These are phyloP conservation scores for Ophiocordyceps camponoti-leonardi DNA, from an alignment of 2,329 filamentous ascomycete species.

Conservation along the genomic window DNA sequence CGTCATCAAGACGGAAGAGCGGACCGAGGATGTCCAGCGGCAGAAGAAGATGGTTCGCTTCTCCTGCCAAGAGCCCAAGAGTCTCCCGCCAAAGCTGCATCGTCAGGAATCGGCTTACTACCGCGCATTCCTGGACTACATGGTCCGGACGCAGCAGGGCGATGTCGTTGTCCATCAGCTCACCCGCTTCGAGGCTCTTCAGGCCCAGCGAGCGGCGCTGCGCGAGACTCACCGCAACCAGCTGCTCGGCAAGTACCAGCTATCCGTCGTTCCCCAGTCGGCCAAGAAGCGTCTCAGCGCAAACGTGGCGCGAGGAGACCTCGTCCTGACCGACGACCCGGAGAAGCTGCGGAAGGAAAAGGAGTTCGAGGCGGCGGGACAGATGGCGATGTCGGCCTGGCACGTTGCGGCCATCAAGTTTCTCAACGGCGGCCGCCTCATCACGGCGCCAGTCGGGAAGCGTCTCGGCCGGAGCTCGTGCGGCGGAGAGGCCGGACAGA, in stretches of 20 bases:
- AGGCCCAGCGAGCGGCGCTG: conserved; percentile 63
- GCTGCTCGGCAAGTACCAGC: conserved; percentile 70
- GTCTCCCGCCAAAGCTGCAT: conserved; percentile 32
- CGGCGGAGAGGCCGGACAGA: conserved; percentile 22
- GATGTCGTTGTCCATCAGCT: conserved; percentile 79
- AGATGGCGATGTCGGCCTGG: conserved; percentile 46
- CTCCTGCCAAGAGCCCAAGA: conserved; percentile 40
- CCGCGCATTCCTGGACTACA: conserved; percentile 65
- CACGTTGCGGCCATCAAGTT: conserved; percentile 43
- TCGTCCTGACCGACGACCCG: conserved; percentile 43
- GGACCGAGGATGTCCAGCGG: conserved; percentile 9
- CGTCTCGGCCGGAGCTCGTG: conserved; percentile 37
- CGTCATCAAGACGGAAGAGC: conserved; percentile 12
- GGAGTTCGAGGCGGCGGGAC: conserved; percentile 62
- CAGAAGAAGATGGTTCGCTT: conserved; percentile 66
- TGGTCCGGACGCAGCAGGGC: conserved; percentile 43
- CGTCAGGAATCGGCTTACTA: conserved; percentile 67
- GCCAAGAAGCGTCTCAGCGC: conserved; percentile 54
- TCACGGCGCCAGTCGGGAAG: conserved; percentile 46
- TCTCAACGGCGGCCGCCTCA: conserved; percentile 46
- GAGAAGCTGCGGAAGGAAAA: conserved; percentile 52
- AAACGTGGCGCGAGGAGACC: conserved; percentile 59
- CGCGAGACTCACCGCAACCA: conserved; percentile 59
- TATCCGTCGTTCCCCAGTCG: conserved; percentile 50
- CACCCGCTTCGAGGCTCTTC: conserved; percentile 74